phyloP scores from a whole-genome alignment of 306 rosid genomes.

The Datisca glomerata region DNA sequence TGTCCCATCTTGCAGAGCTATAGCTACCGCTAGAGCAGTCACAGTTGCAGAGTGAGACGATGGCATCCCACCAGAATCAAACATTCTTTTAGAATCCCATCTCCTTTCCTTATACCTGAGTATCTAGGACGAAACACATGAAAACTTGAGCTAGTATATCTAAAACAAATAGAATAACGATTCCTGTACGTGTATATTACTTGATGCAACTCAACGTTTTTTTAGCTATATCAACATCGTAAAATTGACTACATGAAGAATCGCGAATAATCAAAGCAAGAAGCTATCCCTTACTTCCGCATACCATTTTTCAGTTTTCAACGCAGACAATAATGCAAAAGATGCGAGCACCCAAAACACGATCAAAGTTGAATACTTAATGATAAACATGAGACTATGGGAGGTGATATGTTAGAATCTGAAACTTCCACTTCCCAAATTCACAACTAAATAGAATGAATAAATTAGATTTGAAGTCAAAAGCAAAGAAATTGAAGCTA shows the following conservation, averaged over 20 bases:
- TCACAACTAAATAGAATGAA: neutral
- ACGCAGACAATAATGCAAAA: neutral
- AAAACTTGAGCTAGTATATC: slow-evolving; percentile 15
- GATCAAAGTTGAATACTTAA: neutral
- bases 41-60: slow-evolving; percentile 91
- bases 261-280: neutral
- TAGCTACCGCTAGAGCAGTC: slow-evolving; percentile 57
- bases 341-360: neutral
- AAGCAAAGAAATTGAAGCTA: neutral
- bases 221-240: too few species aligned
- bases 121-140: slow-evolving; percentile 25
- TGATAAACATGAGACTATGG: too few species aligned
- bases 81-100: slow-evolving; percentile 84
- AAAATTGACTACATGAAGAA: too few species aligned
- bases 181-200: too few species aligned
- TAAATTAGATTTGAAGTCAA: neutral
- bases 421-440: neutral
- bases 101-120: slow-evolving; percentile 78
- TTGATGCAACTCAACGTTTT: too few species aligned
- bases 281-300: neutral
- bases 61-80: slow-evolving; percentile 89
- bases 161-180: neutral
- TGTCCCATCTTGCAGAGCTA: slow-evolving; percentile 62
- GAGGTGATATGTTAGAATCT: neutral
- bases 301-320: neutral